Evolutionary conservation across 179 eudicot genomes (phyloP).

Genomic region (Amaranthus tricolor): DNA sequence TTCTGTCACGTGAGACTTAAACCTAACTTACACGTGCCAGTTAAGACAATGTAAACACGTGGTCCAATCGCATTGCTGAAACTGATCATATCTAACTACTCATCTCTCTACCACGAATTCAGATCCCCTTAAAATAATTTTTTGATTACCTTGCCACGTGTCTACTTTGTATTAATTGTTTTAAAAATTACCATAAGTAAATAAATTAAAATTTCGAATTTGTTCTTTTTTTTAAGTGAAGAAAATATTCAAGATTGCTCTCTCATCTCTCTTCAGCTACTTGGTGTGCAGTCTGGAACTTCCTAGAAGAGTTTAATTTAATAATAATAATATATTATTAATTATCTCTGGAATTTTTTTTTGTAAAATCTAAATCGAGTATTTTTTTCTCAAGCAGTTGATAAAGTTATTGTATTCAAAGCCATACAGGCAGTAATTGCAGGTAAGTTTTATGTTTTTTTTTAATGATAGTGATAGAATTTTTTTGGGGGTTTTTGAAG

Average conservation of each 20-base stretch:
- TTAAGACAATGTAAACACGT: constrained; percentile 21
- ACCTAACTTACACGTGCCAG: constrained; percentile 32
- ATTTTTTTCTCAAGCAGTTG: constrained; percentile 5
- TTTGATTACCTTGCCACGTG: constrained; percentile 65
- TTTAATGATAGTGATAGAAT: not conserved
- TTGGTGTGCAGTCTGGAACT: constrained; percentile 22
- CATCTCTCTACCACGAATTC: constrained; percentile 62
- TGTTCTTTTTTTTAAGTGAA: not conserved
- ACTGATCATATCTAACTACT: constrained; percentile 57
- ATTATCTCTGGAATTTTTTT: not conserved
- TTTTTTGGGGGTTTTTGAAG: not conserved
- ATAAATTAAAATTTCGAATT: not conserved
- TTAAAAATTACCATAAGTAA: not conserved
- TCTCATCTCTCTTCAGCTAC: not conserved
- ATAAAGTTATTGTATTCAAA: not conserved
- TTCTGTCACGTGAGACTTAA: constrained; percentile 1
- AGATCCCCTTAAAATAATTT: constrained; percentile 18
- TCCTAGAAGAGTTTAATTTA: constrained; percentile 10
- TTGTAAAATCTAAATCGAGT: constrained; percentile 28
- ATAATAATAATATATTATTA: not conserved
- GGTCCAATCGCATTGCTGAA: constrained; percentile 45
- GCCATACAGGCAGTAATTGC: not conserved
- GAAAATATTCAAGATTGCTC: constrained; percentile 13
- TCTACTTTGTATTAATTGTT: constrained; percentile 9
- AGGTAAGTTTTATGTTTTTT: not conserved